Evolutionary conservation across 495 filamentous ascomycete species (phyloP).

Genomic region (Penicillium daleae): DNA sequence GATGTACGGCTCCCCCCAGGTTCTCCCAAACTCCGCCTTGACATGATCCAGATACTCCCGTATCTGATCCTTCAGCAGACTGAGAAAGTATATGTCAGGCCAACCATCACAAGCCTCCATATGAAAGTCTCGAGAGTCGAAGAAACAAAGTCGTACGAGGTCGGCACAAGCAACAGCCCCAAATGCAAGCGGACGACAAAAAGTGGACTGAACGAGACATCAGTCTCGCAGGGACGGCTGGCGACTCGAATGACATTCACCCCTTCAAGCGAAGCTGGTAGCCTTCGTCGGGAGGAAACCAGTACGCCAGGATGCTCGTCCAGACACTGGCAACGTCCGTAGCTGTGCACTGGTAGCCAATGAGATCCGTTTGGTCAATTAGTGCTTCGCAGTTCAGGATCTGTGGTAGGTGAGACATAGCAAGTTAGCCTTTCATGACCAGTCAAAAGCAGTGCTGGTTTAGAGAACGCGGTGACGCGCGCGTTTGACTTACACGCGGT

Average conservation of each 20-base stretch:
- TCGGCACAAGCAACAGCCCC: neutral
- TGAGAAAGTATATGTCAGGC: neutral
- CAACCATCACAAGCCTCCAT: neutral
- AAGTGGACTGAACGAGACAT: neutral
- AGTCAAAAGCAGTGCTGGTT: neutral
- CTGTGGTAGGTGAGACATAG: neutral
- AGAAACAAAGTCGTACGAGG: neutral
- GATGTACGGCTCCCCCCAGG: neutral
- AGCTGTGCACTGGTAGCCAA: neutral
- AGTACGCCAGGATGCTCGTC: conserved; percentile 4
- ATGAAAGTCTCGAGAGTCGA: neutral
- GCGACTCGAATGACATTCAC: conserved; percentile 3
- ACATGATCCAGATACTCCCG: neutral
- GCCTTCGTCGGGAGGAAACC: conserved; percentile 6
- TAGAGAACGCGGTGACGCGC: neutral
- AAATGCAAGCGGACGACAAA: conserved; percentile 4
- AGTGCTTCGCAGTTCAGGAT: neutral
- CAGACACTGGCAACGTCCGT: conserved; percentile 6
- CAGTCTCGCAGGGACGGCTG: neutral
- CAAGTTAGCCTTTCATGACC: neutral
- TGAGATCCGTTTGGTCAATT: neutral
- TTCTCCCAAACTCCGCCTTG: neutral
- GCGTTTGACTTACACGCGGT: neutral
- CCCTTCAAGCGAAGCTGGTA: conserved; percentile 6
- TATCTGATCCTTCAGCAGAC: neutral